These are phyloP conservation scores for Bathelium albidoporum DNA, from an alignment of 495 filamentous ascomycete species.

Conservation along the genomic window DNA sequence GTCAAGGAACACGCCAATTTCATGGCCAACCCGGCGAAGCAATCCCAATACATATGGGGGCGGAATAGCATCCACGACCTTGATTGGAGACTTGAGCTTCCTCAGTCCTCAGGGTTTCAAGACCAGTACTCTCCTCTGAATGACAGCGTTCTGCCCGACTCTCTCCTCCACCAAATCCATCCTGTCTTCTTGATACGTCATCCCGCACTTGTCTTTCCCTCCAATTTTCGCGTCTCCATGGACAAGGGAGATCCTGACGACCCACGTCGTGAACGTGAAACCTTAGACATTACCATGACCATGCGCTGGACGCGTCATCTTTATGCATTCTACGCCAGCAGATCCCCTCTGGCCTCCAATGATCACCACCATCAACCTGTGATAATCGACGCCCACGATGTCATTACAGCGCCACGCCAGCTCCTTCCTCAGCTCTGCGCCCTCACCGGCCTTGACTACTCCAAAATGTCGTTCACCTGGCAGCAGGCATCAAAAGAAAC, in stretches of 20 bases:
- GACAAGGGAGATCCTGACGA: slow-evolving; percentile 15
- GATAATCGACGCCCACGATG: slow-evolving; percentile 39
- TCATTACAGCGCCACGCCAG: slow-evolving; percentile 30
- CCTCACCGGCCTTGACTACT: slow-evolving; percentile 30
- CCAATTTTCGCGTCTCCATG: slow-evolving; percentile 27
- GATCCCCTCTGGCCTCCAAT: neutral
- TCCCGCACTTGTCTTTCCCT: slow-evolving; percentile 34
- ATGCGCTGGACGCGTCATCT: slow-evolving; percentile 30
- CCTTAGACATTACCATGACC: slow-evolving; percentile 14
- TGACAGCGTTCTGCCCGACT: slow-evolving; percentile 32
- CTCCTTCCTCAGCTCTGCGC: slow-evolving; percentile 26
- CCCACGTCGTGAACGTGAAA: slow-evolving; percentile 9
- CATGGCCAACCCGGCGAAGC: slow-evolving; percentile 14
- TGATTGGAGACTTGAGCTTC: slow-evolving; percentile 7
- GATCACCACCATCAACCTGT: slow-evolving; percentile 19
- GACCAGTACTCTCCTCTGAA: slow-evolving; percentile 24
- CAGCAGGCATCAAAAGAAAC: slow-evolving; percentile 18
- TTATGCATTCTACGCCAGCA: slow-evolving; percentile 29
- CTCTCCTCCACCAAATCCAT: slow-evolving; percentile 29
- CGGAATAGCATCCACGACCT: neutral
- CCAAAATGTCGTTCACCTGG: slow-evolving; percentile 34
- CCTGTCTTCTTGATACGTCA: slow-evolving; percentile 38
- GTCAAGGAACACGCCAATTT: slow-evolving; percentile 35
- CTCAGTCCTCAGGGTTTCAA: slow-evolving; percentile 7
- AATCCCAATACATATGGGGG: slow-evolving; percentile 11